Evolutionary conservation across 768 basidiomycete species (phyloP), one percentile per base, ranked within the genome.

Genomic region (Neoboletus subvelutipes): DNA sequence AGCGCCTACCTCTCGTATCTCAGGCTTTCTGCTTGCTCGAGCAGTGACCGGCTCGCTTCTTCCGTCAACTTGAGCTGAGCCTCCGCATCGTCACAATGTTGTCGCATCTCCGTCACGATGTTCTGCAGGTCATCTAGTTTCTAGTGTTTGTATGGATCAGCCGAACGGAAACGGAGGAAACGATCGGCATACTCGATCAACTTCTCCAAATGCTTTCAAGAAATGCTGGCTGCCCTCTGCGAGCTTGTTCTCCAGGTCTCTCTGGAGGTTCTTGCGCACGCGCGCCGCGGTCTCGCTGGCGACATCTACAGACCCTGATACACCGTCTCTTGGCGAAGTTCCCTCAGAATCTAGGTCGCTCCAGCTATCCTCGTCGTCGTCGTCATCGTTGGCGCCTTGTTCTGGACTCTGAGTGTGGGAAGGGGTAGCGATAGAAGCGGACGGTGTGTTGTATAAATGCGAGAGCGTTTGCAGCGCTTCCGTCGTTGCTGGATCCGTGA

Each of bases 391-490:
- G 0, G 65, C 67, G 9, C 68, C 66, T 29, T 73, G 73, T 31
- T 50, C 55, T n/a, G 39, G 24, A 33, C 17, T 18, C 20, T 52
- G 50, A 11, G 8, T 7, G 6, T 36, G 55, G 3, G 52, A 20
- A 29, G 31, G 47, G 39, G 65, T 50, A 4, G 66, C 49, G 37
- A 43, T 51, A 4, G 73, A 55, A 18, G 73, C 11, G 2, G 67
- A 20, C 8, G 58, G 64, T 1, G 66, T 54, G 0, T 76, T 77
- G 68, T 97, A 98, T 49, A 93, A 78, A 17, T 87, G 84, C 2
- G 93, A 92, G 37, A 96, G 82, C 0, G 92, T 94, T 45, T 82
- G 78, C 13, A 97, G 76, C 3, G 93, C 94, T 64, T 96, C 90
- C 28, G 79, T 78, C 1, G 91, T 92, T 7, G 86, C 83, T 37